Evolutionary conservation across 345 rosid species (phyloP), one percentile per base, ranked within the genome.

Genomic region (Heritiera fomes): DNA sequence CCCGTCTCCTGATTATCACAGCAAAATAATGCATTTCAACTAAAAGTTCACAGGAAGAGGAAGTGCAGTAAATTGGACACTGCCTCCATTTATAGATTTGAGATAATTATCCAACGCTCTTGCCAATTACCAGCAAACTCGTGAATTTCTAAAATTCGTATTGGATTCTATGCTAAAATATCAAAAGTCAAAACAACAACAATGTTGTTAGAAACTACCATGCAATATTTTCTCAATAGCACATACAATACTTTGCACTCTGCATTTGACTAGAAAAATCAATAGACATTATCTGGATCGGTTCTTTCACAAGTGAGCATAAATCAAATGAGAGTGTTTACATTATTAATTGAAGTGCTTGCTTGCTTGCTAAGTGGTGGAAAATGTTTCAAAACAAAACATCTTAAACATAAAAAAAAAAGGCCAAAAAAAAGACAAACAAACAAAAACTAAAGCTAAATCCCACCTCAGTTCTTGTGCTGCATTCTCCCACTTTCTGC

Each of bases 401-500:
- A 23, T 23, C 28, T 23, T 23, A 23, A 23, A 23, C 28, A n/a
- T n/a, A 23, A 23, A 23, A 23, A 23, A 23, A 23, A 23, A 23
- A 23, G 28, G 28, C 28, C 28, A 23, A 23, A 23, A 23, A 23
- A 23, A 23, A 23, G 28, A 23, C 28, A 23, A 23, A 23, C 28
- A n/a, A 10, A 50, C 5, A 69, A 32, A 56, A 6, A 1, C 30
- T n/a, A n/a, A 14, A 40, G 60, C n/a, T 6, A 15, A 17, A 81
- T 23, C 41, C 53, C 71, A 75, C 79, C 84, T 86, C 81, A 96
- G 89, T 96, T 96, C 89, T 94, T 96, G 89, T 94, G 99, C 72
- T 94, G 98, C 84, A 96, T 43, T 84, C 98, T 90, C 58, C 99
- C 98, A 76, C 98, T 94, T 87, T 94, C 99, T 1, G 99, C 86